phyloP scores from a whole-genome alignment of 345 rosid species.

The Passiflora organensis region DNA sequence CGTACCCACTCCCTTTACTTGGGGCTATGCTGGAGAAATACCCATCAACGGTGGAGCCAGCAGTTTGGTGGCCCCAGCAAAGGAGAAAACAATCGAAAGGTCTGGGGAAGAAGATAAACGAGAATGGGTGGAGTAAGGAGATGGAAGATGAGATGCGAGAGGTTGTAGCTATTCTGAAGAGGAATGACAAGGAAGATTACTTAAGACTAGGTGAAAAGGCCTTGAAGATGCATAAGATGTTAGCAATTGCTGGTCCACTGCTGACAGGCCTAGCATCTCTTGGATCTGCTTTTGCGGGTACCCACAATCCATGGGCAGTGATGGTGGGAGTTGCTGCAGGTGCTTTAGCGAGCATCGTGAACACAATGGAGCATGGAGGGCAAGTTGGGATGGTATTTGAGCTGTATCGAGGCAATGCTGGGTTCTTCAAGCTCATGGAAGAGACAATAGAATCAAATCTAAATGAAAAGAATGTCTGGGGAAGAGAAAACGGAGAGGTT shows the following conservation, averaged over 20 bases:
- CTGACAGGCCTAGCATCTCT: slow-evolving; percentile 38
- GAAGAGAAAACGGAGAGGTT: slow-evolving; percentile 42
- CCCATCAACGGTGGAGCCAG: slow-evolving; percentile 38
- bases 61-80: slow-evolving; percentile 46
- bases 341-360: slow-evolving; percentile 35
- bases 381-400: slow-evolving; percentile 57
- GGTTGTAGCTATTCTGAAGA: slow-evolving; percentile 26
- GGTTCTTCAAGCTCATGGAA: slow-evolving; percentile 39
- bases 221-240: slow-evolving; percentile 30
- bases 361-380: slow-evolving; percentile 41
- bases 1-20: slow-evolving; percentile 51
- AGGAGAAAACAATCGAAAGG: background rate
- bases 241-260: slow-evolving; percentile 45
- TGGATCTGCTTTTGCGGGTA: slow-evolving; percentile 34
- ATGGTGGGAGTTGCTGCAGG: slow-evolving; percentile 34
- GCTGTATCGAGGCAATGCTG: slow-evolving; percentile 47
- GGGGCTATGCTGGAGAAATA: slow-evolving; percentile 52
- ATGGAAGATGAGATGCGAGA: slow-evolving; percentile 41
- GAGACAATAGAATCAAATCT: slow-evolving; percentile 38
- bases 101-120: background rate
- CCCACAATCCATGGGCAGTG: slow-evolving; percentile 18
- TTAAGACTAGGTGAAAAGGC: slow-evolving; percentile 32
- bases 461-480: slow-evolving; percentile 23
- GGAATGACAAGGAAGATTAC: slow-evolving; percentile 43
- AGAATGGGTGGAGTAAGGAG: slow-evolving; percentile 39